Evolutionary conservation across 306 rosid genomes (phyloP), one percentile per base, ranked within the genome.

Genomic region (Hylodesmum podocarpum): DNA sequence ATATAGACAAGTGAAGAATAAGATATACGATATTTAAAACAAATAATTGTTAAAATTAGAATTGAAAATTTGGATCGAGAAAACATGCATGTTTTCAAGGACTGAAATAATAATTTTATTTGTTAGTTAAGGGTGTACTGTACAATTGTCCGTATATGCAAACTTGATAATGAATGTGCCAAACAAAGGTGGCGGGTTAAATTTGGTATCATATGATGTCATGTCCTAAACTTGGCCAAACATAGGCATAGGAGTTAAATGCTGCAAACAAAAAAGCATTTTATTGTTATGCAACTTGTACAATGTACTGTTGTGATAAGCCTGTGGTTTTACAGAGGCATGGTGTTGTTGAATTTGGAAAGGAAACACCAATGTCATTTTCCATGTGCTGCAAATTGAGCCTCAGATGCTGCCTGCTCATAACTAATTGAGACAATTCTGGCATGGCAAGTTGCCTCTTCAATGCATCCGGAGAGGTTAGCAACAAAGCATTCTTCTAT

Each of bases 401-500:
- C 46, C 58, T 73, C 70, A 74, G 76, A 59, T 73, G 27, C 59
- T 69, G 47, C 82, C 69, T 66, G 34, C 37, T 49, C 47, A 15
- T 19, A 61, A 53, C 47, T 25, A 33, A 51, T 41, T 62, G 64
- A 51, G 82, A 82, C 65, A 71, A 53, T 36, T 53, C 18, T 77
- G 72, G 72, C 76, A 7, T 57, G 3, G 33, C 84, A 68, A 76
- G 57, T 70, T 71, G 82, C 75, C 34, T 39, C 41, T 70, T 53
- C 54, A 46, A 47, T 55, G 66, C 34, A 70, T 62, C 22, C 9
- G 3, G 22, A 59, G 73, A 81, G 51, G 47, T 11, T 25, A 68
- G 67, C 37, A 51, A 70, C 40, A 44, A 55, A 66, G 44, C 76
- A 27, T 39, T 37, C 68, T 40, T 71, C 65, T 15, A 82, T 77